Evolutionary conservation across 352 stramenopile species (phyloP), one percentile per base, ranked within the genome.

Genomic region (Phytopythium kandeliae): DNA sequence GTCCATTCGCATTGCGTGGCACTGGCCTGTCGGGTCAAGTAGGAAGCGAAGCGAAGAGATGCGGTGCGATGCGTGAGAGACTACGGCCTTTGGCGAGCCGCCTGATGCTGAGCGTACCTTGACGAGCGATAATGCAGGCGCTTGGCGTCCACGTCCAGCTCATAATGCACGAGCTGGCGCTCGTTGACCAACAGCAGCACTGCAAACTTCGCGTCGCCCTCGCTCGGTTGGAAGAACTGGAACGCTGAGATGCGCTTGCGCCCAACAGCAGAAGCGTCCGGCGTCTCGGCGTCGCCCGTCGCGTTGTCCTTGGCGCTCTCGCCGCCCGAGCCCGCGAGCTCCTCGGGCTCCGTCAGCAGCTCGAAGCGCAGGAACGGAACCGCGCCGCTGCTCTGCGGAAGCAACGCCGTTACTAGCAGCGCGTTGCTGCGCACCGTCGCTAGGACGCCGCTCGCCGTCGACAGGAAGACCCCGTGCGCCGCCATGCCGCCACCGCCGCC

Each of bases 151-250:
- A 79, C 24, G 43, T 89, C 58, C 36, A 82, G 65, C 30, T 89
- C 78, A 55, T 89, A 89, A 60, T 89, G 65, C 41, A 87, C 71
- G n/a, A 89, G 53, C n/a, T 69, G 76, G 26, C 78, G 75, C 56
- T 87, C 78, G 49, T 87, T 73, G 30, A 87, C 75, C 1, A 89
- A 65, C 49, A 87, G 51, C 19, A 89, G 63, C 35, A 89, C 48
- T 16, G 75, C 69, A 24, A 75, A 48, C 10, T 55, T 26, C n/a
- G 28, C 28, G 8, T 55, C 25, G 0, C 33, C 63, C 1, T 42
- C 55, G 11, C 58, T 31, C 0, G 68, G 62, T 15, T 55, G 42
- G 51, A 84, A 84, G 52, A 79, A 48, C 46, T 60, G 35, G 8
- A 79, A 26, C 24, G 57, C 61, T 33, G 73, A 75, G 57, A 84